These are phyloP conservation scores for Pleurotus giganteus DNA, from an alignment of 768 basidiomycete species.

Conservation along the genomic window DNA sequence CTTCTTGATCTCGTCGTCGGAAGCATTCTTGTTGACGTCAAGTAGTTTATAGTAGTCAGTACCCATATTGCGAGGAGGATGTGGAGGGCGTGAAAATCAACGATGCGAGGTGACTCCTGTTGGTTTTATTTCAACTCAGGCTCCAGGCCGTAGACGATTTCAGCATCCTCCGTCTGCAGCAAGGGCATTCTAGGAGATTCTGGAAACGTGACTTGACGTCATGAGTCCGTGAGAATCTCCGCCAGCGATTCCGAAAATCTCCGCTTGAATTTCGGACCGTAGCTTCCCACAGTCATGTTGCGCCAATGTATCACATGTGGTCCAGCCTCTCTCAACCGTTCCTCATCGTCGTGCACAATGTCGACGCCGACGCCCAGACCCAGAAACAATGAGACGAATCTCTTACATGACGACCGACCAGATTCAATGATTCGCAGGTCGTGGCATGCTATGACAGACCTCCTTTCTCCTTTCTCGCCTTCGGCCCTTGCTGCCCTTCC, in stretches of 20 bases:
- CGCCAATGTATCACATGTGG: background rate
- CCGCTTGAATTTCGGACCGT: background rate
- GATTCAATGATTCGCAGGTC: constrained; percentile 52
- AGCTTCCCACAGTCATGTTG: background rate
- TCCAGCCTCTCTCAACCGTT: background rate
- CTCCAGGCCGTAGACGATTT: constrained; percentile 2
- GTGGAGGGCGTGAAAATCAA: constrained; percentile 7
- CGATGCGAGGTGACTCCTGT: constrained; percentile 9
- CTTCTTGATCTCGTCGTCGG: constrained; percentile 87
- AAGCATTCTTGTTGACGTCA: constrained; percentile 69
- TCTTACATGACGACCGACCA: constrained; percentile 6
- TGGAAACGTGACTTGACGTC: constrained; percentile 27
- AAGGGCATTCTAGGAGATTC: constrained; percentile 27
- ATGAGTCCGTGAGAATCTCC: background rate
- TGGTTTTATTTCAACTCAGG: constrained; percentile 15
- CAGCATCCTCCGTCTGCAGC: background rate
- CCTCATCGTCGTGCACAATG: background rate
- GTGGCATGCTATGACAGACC: constrained; percentile 58
- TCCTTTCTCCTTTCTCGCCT: constrained; percentile 68
- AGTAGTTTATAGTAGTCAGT: constrained; percentile 88
- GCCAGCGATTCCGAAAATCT: background rate
- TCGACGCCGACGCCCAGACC: constrained; percentile 1
- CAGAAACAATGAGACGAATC: background rate
- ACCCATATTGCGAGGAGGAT: constrained; percentile 50
- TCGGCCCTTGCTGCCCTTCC: constrained; percentile 54